Percentiles rank a stretch among this genome's conserved stretches.
Conservation (phyloP, 106 monocot species). For the Allium fistulosum region DNA sequence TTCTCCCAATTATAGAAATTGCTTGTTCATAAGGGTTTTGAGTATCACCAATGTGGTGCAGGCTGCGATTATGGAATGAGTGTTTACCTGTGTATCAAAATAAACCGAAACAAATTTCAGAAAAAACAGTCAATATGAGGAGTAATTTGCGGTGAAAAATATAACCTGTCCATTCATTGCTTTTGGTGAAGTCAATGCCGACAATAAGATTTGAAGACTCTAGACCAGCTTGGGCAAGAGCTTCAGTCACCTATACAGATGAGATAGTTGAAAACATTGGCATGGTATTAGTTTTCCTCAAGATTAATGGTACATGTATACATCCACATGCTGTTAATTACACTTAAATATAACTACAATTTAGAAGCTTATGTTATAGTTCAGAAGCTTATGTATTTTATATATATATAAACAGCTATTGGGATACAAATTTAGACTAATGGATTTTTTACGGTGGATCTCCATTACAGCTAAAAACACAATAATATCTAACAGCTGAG, state of each 20-base stretch:
- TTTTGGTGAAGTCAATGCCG: constrained; percentile 87
- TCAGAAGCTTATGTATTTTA: too few relatives aligned
- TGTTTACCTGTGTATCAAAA: constrained; percentile 33
- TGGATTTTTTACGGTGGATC: too few relatives aligned
- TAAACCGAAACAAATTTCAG: not conserved
- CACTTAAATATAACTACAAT: too few relatives aligned
- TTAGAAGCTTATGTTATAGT: too few relatives aligned
- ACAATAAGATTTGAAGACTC: constrained; percentile 86
- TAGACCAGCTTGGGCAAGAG: constrained; percentile 55
- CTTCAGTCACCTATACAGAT: constrained; percentile 44
- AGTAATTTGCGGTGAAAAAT: not conserved
- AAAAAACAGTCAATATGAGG: not conserved
- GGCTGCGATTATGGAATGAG: constrained; percentile 46
- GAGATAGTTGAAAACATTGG: not conserved
- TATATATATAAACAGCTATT: too few relatives aligned
- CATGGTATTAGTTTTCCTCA: too few relatives aligned
- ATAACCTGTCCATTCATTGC: constrained; percentile 90
- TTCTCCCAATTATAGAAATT: constrained; percentile 72
- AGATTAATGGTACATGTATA: too few relatives aligned
- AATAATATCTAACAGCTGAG: too few relatives aligned
- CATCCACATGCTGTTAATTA: too few relatives aligned
- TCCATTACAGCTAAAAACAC: too few relatives aligned
- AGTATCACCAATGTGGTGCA: constrained; percentile 44
- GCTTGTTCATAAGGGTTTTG: constrained; percentile 84
- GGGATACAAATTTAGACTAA: too few relatives aligned